Evolutionary conservation across 2,329 filamentous ascomycete genomes (phyloP), one percentile per base, ranked within the genome.

Genomic region (Ophiostoma ulmi): DNA sequence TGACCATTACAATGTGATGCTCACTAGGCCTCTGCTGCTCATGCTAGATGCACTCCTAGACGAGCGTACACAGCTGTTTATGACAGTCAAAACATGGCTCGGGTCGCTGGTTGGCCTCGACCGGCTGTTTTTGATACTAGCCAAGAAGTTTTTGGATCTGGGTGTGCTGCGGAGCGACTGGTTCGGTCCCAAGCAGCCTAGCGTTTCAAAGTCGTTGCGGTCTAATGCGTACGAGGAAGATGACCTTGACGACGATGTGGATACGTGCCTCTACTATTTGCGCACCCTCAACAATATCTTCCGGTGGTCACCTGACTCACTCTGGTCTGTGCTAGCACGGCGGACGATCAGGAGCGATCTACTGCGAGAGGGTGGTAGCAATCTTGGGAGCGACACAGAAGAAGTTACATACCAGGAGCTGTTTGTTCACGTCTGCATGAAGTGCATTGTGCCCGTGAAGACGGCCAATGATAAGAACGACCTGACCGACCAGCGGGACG

Each of bases 21-120:
- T 98, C 58, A 90, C 90, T 6, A 87, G 93, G 68, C 94, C 94
- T 1, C 80, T 97, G 22, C 90, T 97, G 73, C 80, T 97, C 13
- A 85, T 96, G 73, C 82, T 98, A 36, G 94, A 98, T 78, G 86
- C 90, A 1, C 82, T 98, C 0, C 80, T 87, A 22, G 90, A 94
- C 72, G 89, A 92, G 72, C 85, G 87, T 26, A 90, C 88, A 1
- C 91, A 94, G 75, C 81, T 91, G 17, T 92, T 90, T 73, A 90
- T 93, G 79, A 90, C 91, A 36, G 88, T 92, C 55, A 90, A 90
- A 75, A 88, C 87, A 67, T 97, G 94, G 94, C 83, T 98, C 3
- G 90, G 91, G 75, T 89, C 78, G 70, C 83, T 88, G 75, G 79
- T 87, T 71, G 87, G 87, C 3, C 84, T 89, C 73, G 87, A 90